phyloP scores from a whole-genome alignment of 768 basidiomycete genomes.

The Crassisporium funariophilum region DNA sequence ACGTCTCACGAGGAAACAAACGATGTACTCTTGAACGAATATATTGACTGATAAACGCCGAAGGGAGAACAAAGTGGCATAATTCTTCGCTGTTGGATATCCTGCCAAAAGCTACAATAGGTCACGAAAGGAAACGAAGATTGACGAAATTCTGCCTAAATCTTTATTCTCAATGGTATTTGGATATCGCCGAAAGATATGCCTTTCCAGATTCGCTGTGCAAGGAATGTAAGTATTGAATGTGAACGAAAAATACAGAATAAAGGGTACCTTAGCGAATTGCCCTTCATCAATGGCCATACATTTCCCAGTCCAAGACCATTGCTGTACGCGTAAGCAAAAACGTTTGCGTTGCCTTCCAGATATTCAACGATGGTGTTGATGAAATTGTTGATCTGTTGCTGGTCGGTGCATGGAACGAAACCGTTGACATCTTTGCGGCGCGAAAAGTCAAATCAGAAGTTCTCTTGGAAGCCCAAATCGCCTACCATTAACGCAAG shows the following conservation, averaged over 20 bases:
- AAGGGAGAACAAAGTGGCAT: too few species aligned
- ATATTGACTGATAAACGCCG: too few species aligned
- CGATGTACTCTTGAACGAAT: too few species aligned
- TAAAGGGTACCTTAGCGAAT: constrained; percentile 34
- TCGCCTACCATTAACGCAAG: constrained; percentile 45
- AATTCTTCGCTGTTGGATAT: too few species aligned
- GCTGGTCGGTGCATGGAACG: constrained; percentile 45
- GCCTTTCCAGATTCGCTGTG: constrained; percentile 42
- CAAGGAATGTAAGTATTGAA: too few species aligned
- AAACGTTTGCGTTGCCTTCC: constrained; percentile 35
- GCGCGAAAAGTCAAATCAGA: background rate
- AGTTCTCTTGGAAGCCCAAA: too few species aligned
- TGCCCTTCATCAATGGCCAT: constrained; percentile 44
- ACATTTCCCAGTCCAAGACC: constrained; percentile 46
- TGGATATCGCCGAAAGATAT: constrained; percentile 42
- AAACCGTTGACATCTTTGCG: constrained; percentile 40
- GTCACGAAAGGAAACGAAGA: background rate
- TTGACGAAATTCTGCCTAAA: background rate
- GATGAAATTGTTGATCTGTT: constrained; percentile 44
- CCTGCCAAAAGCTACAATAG: too few species aligned
- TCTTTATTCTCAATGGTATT: constrained; percentile 39
- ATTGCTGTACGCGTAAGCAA: constrained; percentile 51
- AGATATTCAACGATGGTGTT: constrained; percentile 40
- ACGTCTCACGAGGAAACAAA: too few species aligned
- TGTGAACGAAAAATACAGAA: background rate